Evolutionary conservation across 345 rosid species (phyloP), one percentile per base, ranked within the genome.

Genomic region (Moricandia moricandioides): DNA sequence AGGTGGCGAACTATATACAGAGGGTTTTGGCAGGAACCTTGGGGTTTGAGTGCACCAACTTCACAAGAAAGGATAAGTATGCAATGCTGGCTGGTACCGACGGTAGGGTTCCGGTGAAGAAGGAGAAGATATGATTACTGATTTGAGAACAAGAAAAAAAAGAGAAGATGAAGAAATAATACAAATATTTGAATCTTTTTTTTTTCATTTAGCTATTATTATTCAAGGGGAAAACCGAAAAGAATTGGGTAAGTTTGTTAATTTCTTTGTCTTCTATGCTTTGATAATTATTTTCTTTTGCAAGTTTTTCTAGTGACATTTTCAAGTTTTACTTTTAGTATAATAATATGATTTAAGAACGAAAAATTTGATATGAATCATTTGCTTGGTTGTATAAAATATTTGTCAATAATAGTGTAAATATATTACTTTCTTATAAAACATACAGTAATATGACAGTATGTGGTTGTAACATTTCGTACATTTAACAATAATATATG

Each of bases 31-130:
- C 81, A 0, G 97, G 93, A 47, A 90, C 93, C 0, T 68, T 95
- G 10, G 97, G 97, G 16, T 95, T 92, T 35, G 99, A 95, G 81
- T 88, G 99, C 76, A 95, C 99, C 9, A 88, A 79, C 61, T 71
- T 95, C 72, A 95, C 99, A 0, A 86, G 99, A 82, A 95, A 87
- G 81, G 99, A 95, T 78, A 95, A 95, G 86, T 95, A 95, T 10
- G 88, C 92, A 0, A n/a, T 81, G 69, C 91, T 95, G 3, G 97
- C 97, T 7, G 97, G 99, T 7, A 95, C 97, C 0, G 97, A 95
- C 51, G 99, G 97, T 62, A 73, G 64, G 18, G 81, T 73, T 49
- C 81, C 81, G 18, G 67, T 71, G 62, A 78, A 78, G 57, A 71
- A 72, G 69, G 71, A 78, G 68, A 78, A 78, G 73, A 71, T 55